phyloP scores from a whole-genome alignment of 768 basidiomycete genomes.

The Pulveroboletus ravenelii region DNA sequence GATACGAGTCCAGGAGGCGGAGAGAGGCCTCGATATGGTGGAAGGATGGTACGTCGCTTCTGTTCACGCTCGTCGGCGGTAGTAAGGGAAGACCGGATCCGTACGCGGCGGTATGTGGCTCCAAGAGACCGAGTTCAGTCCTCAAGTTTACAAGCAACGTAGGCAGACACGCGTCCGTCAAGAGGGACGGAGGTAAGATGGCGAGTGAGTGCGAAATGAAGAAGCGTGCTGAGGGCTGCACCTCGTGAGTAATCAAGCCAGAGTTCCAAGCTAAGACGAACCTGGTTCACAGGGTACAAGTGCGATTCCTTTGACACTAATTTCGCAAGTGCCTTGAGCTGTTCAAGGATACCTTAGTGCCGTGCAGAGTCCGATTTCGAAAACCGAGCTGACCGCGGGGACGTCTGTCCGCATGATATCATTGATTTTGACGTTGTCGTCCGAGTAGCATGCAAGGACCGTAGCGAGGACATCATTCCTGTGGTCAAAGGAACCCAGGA shows the following conservation, averaged over 20 bases:
- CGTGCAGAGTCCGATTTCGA: not conserved
- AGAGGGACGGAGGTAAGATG: slow-evolving; percentile 41
- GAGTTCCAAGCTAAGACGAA: slow-evolving; percentile 3
- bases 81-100: slow-evolving; percentile 38
- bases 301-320: slow-evolving; percentile 34
- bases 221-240: slow-evolving; percentile 50
- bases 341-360: slow-evolving; percentile 7
- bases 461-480: slow-evolving; percentile 49
- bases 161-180: slow-evolving; percentile 31
- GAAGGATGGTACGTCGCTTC: slow-evolving; percentile 33
- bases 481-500: slow-evolving; percentile 33
- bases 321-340: slow-evolving; percentile 36
- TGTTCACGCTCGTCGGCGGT: slow-evolving; percentile 20
- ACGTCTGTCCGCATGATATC: slow-evolving; percentile 59
- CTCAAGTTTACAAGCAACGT: slow-evolving; percentile 31
- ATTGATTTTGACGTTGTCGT: slow-evolving; percentile 44
- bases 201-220: slow-evolving; percentile 50
- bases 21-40: slow-evolving; percentile 53
- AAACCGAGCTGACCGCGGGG: slow-evolving; percentile 39
- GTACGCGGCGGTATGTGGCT: slow-evolving; percentile 36
- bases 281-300: slow-evolving; percentile 20
- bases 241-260: slow-evolving; percentile 3
- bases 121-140: slow-evolving; percentile 38
- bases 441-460: slow-evolving; percentile 31
- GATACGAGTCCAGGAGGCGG: slow-evolving; percentile 55